These are phyloP conservation scores for Fusarium redolens DNA, from an alignment of 2,329 filamentous ascomycete species.

Conservation along the genomic window DNA sequence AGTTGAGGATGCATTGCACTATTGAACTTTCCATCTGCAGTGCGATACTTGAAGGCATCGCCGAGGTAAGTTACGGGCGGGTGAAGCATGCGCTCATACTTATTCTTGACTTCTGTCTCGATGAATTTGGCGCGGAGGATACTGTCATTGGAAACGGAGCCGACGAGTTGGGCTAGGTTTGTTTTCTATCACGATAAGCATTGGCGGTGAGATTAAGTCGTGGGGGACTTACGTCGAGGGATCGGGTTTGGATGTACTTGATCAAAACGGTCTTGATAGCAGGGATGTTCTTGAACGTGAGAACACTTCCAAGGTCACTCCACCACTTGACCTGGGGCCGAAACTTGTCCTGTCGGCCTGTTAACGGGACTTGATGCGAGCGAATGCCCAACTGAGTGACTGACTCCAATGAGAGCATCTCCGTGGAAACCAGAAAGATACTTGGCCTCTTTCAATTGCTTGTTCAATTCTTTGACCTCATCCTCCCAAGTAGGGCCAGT, in stretches of 20 bases:
- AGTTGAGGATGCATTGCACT: slow-evolving; percentile 45
- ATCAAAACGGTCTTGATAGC: slow-evolving; percentile 2
- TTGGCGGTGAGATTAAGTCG: background rate
- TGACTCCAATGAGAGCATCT: slow-evolving; percentile 7
- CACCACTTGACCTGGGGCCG: background rate
- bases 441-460: background rate
- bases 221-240: background rate
- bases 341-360: background rate
- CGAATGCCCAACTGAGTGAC: background rate
- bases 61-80: slow-evolving; percentile 38
- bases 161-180: background rate
- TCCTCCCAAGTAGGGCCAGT: background rate
- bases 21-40: slow-evolving; percentile 47
- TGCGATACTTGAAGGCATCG: slow-evolving; percentile 41
- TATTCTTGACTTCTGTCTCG: background rate
- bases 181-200: background rate
- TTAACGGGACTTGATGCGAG: background rate
- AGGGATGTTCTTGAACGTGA: background rate
- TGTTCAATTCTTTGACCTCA: background rate
- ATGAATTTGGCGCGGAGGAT: slow-evolving; percentile 3
- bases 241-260: background rate
- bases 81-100: slow-evolving; percentile 9
- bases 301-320: background rate
- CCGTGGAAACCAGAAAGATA: slow-evolving; percentile 6
- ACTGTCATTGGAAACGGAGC: background rate